Base-by-base conservation (phyloP, 768 basidiomycete species). In the Suillus lakei region DNA sequence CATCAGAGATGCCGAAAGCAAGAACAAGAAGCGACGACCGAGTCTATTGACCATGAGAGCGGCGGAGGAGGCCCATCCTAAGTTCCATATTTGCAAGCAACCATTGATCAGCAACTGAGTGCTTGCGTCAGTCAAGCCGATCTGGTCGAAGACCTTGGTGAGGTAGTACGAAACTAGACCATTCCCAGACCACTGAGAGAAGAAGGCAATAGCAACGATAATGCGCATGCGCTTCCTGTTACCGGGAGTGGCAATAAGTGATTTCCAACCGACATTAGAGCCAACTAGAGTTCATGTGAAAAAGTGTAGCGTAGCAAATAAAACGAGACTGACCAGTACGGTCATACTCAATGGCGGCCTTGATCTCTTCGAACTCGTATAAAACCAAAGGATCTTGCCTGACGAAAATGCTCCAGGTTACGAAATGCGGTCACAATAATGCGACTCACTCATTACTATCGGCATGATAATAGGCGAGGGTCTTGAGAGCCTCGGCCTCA, bases 121-220 rank as follows among this genome's bases (percentile, higher is more conserved):
- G 63, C 84, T 83, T 10, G 83, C 74, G 70, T 85, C 78, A 15
- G 85, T 87, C 72, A 92, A 88, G 64, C 89, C 89, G 63, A 91
- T 88, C 64, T 85, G 80, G 67, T 83, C 75, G 76, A 95, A 87
- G 60, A 94, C 88, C 75, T 85, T 82, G 79, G 82, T 89, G 71
- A 94, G 86, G 81, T 94, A 94, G 82, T 90, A 93, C 8, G 90
- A 92, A 60, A 92, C 89, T 62, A 94, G 88, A 72, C 92, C 92
- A 71, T 93, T 93, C 16, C 91, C 92, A 12, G 90, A 92, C 92
- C 91, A 93, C 70, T 92, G 90, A 3, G 91, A 92, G 84, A 93
- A 92, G 84, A 91, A 91, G 55, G 90, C 91, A 63, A 93, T 80
- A 55, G 89, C 89, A 67, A 91, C 74, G 75, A 94, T 90, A 75